These are phyloP conservation scores for Paecilomyces niveus DNA, from an alignment of 2,329 filamentous ascomycete genomes.

Conservation along the genomic window DNA sequence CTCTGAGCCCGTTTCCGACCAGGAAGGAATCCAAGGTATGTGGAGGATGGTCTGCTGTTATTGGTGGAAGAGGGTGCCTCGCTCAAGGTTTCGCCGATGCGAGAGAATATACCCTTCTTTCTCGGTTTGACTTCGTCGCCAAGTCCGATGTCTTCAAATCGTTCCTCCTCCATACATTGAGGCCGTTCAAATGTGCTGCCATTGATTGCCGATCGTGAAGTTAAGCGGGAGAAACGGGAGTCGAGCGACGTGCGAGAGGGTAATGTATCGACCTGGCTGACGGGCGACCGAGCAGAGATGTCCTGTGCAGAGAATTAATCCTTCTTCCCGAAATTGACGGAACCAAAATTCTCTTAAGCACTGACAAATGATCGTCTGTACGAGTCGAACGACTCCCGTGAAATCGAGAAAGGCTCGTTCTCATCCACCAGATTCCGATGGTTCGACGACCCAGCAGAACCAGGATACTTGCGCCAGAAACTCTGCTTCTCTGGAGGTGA, in stretches of 20 bases:
- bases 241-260: slow-evolving; percentile 74
- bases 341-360: slow-evolving; percentile 9
- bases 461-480: slow-evolving; percentile 59
- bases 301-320: slow-evolving; percentile 52
- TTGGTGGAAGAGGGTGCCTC: slow-evolving; percentile 26
- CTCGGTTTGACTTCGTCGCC: slow-evolving; percentile 67
- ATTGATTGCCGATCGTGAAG: slow-evolving; percentile 55
- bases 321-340: background rate
- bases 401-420: slow-evolving; percentile 91
- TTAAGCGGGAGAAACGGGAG: slow-evolving; percentile 58
- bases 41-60: slow-evolving; percentile 37
- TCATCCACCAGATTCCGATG: slow-evolving; percentile 64
- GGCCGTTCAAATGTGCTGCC: slow-evolving; percentile 53
- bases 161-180: slow-evolving; percentile 64
- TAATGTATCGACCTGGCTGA: slow-evolving; percentile 52
- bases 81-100: slow-evolving; percentile 58
- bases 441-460: slow-evolving; percentile 46
- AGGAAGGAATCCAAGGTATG: slow-evolving; percentile 56
- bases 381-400: slow-evolving; percentile 92
- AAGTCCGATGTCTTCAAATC: slow-evolving; percentile 85
- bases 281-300: slow-evolving; percentile 78
- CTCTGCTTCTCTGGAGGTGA: slow-evolving; percentile 79
- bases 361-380: slow-evolving; percentile 91
- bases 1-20: slow-evolving; percentile 66
- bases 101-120: slow-evolving; percentile 70